Evolutionary conservation across 2,329 filamentous ascomycete species (phyloP), one percentile per base, ranked within the genome.

Genomic region (Polychaeton citri): DNA sequence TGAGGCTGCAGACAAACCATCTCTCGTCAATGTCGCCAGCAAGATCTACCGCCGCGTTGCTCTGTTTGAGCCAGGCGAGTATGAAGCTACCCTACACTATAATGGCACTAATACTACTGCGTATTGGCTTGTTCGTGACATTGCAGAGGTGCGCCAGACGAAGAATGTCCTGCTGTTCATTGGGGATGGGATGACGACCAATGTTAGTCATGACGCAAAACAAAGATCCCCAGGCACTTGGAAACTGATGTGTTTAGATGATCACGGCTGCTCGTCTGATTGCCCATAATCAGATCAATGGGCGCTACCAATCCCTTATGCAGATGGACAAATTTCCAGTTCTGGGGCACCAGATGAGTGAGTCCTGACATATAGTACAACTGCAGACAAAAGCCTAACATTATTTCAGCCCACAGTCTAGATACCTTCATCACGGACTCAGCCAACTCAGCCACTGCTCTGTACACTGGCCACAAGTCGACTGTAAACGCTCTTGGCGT

Each of bases 111-210:
- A 67, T 41, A 90, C 83, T 4, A 72, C 69, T 36, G 83, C 83
- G 15, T 75, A 75, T 48, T 92, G 83, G 84, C 62, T 72, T 15
- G 84, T 92, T 28, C 76, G 82, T 21, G 75, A 82, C 33, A 60
- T 87, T 19, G 68, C 73, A 21, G 69, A 74, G 38, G 66, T 74
- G 56, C 77, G 81, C 60, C 82, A 75, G 63, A 78, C 82, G 26
- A 90, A 87, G 72, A 90, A 90, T 46, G 75, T 90, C 45, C 74
- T 90, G 48, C 69, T 90, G 43, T 92, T 90, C 61, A 83, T 92
- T 44, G 84, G 84, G 55, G 71, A 74, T 38, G 72, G 69, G 19
- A 72, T 72, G 69, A 73, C 69, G 3, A 84, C 79, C 31, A 82
- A 82, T 60, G n/a, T n/a, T n/a, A n/a, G n/a, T n/a, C n/a, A n/a